Percentiles rank a stretch among this genome's conserved stretches.
Evolutionary conservation across 2,329 filamentous ascomycete species (phyloP).

Genomic region (Ampelomyces quisqualis): DNA sequence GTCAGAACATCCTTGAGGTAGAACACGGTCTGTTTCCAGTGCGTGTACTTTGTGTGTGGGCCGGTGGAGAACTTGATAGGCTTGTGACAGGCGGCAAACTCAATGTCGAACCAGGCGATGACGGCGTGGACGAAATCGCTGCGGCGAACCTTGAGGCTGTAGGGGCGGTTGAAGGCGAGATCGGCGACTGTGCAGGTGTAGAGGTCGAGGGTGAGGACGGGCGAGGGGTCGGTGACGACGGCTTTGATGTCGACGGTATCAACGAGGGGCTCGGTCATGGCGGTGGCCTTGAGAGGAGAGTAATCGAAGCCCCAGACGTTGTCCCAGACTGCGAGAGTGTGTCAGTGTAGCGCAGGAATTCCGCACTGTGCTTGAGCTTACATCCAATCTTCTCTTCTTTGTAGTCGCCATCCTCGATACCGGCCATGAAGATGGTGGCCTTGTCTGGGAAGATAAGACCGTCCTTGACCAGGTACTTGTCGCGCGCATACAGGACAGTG

Average conservation of each 20-base stretch:
- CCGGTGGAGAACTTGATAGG: slow-evolving; percentile 95
- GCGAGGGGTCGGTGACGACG: slow-evolving; percentile 85
- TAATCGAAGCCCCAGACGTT: slow-evolving; percentile 99
- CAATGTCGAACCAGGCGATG: slow-evolving; percentile 98
- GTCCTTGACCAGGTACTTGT: slow-evolving; percentile 82
- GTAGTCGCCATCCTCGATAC: slow-evolving; percentile 98
- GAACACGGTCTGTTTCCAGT: slow-evolving; percentile 99
- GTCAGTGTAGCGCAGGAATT: no score
- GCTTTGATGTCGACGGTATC: slow-evolving; percentile 98
- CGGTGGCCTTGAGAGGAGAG: slow-evolving; percentile 86
- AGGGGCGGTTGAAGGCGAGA: slow-evolving; percentile 78
- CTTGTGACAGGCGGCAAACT: slow-evolving; percentile 98
- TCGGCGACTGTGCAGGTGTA: slow-evolving; percentile 85
- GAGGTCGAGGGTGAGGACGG: slow-evolving; percentile 85
- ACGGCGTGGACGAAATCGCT: slow-evolving; percentile 96
- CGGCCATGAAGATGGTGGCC: slow-evolving; percentile 94
- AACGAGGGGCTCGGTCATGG: slow-evolving; percentile 91
- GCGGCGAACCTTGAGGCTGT: slow-evolving; percentile 73
- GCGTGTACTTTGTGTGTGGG: slow-evolving; percentile 97
- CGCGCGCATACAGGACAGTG: slow-evolving; percentile 93
- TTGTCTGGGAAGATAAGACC: slow-evolving; percentile 98
- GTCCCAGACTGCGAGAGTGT: slow-evolving; percentile 76
- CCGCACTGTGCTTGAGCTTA: no score
- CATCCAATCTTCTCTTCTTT: slow-evolving; percentile 99
- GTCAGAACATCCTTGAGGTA: slow-evolving; percentile 93